Evolutionary conservation across 1,284 basidiomycete genomes (phyloP).

Genomic region (Vanrija pseudolonga): DNA sequence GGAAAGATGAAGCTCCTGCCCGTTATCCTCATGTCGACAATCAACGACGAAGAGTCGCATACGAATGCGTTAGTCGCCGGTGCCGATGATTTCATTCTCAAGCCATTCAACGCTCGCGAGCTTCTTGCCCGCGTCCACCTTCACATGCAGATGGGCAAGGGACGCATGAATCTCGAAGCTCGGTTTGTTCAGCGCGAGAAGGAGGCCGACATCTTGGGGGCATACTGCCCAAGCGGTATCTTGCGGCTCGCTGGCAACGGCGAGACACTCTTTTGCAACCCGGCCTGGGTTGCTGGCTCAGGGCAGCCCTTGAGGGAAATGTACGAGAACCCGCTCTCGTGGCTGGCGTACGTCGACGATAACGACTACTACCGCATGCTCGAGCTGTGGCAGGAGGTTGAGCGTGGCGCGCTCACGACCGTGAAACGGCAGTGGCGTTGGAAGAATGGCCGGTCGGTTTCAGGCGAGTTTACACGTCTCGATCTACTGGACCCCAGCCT

Average conservation of each 20-base stretch:
- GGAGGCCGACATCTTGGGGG: conserved; percentile 41
- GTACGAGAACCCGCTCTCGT: no score
- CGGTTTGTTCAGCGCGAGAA: conserved; percentile 29
- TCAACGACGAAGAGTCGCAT: conserved; percentile 27
- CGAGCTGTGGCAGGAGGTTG: conserved; percentile 12
- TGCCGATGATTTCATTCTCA: conserved; percentile 45
- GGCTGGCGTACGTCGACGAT: no score
- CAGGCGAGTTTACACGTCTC: conserved; percentile 32
- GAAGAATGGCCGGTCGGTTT: conserved; percentile 22
- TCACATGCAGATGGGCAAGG: conserved; percentile 41
- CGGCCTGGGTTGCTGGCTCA: conserved; percentile 14
- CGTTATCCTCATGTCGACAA: conserved; percentile 29
- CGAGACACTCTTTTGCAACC: conserved; percentile 26
- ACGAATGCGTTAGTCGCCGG: conserved; percentile 45
- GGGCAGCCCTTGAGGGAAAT: neutral
- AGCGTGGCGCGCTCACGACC: neutral
- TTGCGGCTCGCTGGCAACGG: conserved; percentile 25
- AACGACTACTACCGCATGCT: neutral
- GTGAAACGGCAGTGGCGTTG: conserved; percentile 29
- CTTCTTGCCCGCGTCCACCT: conserved; percentile 47
- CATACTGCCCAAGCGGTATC: conserved; percentile 37
- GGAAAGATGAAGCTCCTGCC: conserved; percentile 20
- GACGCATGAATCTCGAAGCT: conserved; percentile 30
- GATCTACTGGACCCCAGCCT: conserved; percentile 25
- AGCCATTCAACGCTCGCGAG: conserved; percentile 46